Percentiles rank a stretch among this genome's conserved stretches.
Evolutionary conservation across 495 filamentous ascomycete genomes (phyloP).

Genomic region (Pyrenula massariospora): DNA sequence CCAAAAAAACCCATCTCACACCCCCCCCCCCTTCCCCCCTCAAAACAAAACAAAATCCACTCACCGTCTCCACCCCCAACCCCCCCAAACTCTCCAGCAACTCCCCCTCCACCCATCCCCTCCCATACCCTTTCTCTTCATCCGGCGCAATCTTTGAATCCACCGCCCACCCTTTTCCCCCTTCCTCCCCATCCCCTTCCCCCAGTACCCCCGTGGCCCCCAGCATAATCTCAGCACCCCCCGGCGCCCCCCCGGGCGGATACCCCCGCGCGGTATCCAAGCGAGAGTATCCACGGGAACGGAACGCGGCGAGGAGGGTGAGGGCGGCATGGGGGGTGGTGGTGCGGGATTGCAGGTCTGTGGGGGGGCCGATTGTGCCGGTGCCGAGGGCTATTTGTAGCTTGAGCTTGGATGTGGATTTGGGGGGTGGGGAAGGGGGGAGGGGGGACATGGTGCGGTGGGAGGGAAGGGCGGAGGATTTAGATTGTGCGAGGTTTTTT

Average conservation of each 20-base stretch:
- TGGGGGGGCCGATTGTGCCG: not conserved
- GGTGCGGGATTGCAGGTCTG: slow-evolving; percentile 7
- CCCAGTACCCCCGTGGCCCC: slow-evolving; percentile 3
- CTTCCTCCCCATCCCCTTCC: not conserved
- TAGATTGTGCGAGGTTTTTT: too few relatives aligned
- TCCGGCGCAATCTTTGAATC: slow-evolving; percentile 14
- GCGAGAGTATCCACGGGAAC: slow-evolving; percentile 8
- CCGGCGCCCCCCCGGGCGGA: slow-evolving; percentile 2
- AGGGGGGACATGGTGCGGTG: too few relatives aligned
- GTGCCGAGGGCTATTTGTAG: not conserved
- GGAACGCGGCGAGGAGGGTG: slow-evolving; percentile 9
- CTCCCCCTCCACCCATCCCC: slow-evolving; percentile 12
- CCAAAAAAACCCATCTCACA: too few relatives aligned
- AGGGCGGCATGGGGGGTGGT: slow-evolving; percentile 8
- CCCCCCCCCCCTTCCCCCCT: not conserved
- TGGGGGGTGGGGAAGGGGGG: too few relatives aligned
- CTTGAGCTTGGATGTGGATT: too few relatives aligned
- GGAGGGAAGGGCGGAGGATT: too few relatives aligned
- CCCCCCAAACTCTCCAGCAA: slow-evolving; percentile 15
- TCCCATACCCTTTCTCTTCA: slow-evolving; percentile 4
- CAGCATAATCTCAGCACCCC: slow-evolving; percentile 11
- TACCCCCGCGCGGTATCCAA: slow-evolving; percentile 18
- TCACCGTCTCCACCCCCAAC: slow-evolving; percentile 13
- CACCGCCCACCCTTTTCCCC: slow-evolving; percentile 12
- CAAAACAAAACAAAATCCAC: not conserved